Evolutionary conservation across 116 monocot genomes (phyloP).

Genomic region (Zostera marina): DNA sequence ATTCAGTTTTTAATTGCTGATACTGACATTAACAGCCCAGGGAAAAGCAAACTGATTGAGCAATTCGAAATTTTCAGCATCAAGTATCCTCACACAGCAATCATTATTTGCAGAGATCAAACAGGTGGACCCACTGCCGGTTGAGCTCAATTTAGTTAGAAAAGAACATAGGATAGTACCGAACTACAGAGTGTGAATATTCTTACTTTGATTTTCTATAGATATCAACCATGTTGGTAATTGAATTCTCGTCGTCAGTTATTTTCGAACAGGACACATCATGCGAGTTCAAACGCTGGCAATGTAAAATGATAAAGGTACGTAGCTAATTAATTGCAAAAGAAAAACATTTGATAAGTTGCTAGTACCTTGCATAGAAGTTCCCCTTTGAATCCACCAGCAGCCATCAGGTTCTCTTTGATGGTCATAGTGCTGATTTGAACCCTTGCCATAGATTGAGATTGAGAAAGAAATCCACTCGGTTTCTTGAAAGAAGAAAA

Average conservation of each 20-base stretch:
- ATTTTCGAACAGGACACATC: constrained; percentile 44
- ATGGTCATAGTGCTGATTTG: constrained; percentile 66
- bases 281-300: constrained; percentile 38
- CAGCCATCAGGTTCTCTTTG: constrained; percentile 47
- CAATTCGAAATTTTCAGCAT: constrained; percentile 26
- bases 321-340: neutral
- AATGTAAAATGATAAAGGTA: neutral
- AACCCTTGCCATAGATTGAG: constrained; percentile 33
- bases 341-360: neutral
- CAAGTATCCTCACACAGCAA: constrained; percentile 50
- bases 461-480: constrained; percentile 7
- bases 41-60: constrained; percentile 36
- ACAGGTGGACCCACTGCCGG: constrained; percentile 34
- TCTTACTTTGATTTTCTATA: constrained; percentile 30
- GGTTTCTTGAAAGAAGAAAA: constrained; percentile 16
- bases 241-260: constrained; percentile 45
- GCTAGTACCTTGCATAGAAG: constrained; percentile 60
- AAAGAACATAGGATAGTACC: neutral
- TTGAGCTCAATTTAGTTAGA: neutral
- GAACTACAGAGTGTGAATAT: neutral
- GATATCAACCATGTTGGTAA: constrained; percentile 73
- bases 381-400: constrained; percentile 91
- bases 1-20: no score
- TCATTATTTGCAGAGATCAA: constrained; percentile 68
- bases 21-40: constrained; percentile 79